Evolutionary conservation across 345 rosid genomes (phyloP).

Genomic region (Camelina neglecta): DNA sequence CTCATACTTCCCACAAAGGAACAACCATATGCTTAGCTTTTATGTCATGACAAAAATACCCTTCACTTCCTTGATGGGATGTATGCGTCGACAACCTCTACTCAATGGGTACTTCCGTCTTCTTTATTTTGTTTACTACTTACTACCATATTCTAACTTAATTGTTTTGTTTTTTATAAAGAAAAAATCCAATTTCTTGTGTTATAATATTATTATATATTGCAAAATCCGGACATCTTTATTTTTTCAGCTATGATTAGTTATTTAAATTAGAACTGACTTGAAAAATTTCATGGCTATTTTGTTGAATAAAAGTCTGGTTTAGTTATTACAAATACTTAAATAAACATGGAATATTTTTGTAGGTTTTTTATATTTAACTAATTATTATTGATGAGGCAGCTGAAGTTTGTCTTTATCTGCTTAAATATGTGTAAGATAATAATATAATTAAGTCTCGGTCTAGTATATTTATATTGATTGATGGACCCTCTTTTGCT

Average conservation of each 20-base stretch:
- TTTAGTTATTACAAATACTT: not conserved
- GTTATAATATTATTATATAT: not conserved
- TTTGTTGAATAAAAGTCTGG: not conserved
- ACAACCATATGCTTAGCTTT: conserved; percentile 39
- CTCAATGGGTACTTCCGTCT: conserved; percentile 16
- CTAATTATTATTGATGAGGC: not conserved
- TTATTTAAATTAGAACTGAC: not conserved
- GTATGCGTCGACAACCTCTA: conserved; percentile 27
- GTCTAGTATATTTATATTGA: conserved; percentile 18
- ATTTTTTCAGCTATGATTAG: no score
- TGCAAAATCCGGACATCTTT: no score
- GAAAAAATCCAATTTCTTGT: not conserved
- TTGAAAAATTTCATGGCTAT: not conserved
- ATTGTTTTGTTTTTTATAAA: not conserved
- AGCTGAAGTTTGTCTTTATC: conserved; percentile 39
- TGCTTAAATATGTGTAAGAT: conserved; percentile 33
- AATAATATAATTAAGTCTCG: conserved; percentile 19
- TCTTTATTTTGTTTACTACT: not conserved
- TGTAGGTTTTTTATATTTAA: conserved; percentile 12
- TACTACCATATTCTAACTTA: not conserved
- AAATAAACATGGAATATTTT: not conserved
- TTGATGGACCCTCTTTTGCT: conserved; percentile 39
- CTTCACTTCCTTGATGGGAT: conserved; percentile 41
- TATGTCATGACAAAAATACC: conserved; percentile 37
- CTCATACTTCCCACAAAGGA: conserved; percentile 42